Evolutionary conservation across 495 filamentous ascomycete species (phyloP).

Genomic region (Talaromyces adpressus): DNA sequence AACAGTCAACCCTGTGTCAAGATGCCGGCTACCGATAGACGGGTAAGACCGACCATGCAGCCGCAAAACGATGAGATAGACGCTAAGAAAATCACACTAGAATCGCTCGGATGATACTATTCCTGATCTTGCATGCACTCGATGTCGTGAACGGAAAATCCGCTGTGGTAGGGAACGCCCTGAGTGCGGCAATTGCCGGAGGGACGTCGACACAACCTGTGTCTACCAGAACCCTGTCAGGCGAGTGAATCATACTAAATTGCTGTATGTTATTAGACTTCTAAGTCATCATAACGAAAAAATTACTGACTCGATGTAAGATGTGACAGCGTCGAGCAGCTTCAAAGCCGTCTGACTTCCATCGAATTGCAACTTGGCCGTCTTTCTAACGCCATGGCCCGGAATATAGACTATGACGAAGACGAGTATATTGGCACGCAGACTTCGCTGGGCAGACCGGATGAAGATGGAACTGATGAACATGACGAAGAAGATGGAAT

Average conservation of each 20-base stretch:
- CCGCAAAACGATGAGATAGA: background rate
- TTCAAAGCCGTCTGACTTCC: background rate
- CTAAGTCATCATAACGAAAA: no score
- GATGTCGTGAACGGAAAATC: conserved; percentile 3
- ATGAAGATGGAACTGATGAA: background rate
- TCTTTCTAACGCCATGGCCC: background rate
- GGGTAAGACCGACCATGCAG: background rate
- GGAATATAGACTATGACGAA: background rate
- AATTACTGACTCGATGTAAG: background rate
- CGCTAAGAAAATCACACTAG: background rate
- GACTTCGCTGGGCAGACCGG: background rate
- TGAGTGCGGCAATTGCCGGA: background rate
- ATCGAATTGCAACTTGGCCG: background rate
- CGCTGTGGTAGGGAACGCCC: conserved; percentile 1
- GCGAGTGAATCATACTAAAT: conserved; percentile 1
- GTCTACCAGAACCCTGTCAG: background rate
- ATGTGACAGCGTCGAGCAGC: background rate
- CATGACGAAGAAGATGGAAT: background rate
- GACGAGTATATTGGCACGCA: background rate
- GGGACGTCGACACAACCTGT: background rate
- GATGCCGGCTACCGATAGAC: background rate
- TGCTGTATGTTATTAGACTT: background rate
- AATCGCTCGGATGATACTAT: background rate
- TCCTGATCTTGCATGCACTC: conserved; percentile 1
- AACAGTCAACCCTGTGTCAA: background rate